Base-by-base conservation (phyloP, 2,329 filamentous ascomycete genomes). In the Clonostachys solani region DNA sequence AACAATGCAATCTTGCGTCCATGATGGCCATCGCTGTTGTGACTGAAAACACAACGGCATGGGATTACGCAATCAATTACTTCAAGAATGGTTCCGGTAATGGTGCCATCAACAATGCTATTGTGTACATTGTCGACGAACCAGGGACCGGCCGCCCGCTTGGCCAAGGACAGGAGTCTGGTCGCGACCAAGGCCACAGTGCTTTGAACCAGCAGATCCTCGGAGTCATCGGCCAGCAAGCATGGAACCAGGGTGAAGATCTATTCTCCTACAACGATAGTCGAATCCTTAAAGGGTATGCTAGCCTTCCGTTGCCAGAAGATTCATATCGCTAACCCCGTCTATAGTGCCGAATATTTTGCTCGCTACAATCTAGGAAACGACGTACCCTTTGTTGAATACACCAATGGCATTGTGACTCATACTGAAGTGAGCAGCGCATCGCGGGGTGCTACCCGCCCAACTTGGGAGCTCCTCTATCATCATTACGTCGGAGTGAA, bases 101-200 rank as follows among this genome's bases (percentile, higher is more conserved):
- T 19, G 68, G 71, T 1, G 54, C 52, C n/a, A 63, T 70, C 43
- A 52, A 61, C 33, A 63, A 62, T 2, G 51, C 59, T 13, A 57
- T 66, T 42, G 62, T 56, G 54, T 59, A 57, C 36, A 55, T 58
- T 7, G 63, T 60, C 41, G 53, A 52, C 4, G 60, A 62, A 36
- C 53, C 57, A 4, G 60, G 57, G 2, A 53, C 61, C 1, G 51
- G 54, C 2, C 62, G 64, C 49, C 45, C 48, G 1, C 50, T 74
- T 4, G 35, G 50, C 38, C 10, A 37, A 23, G 19, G 50, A 43
- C 33, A 37, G 46, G 12, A 46, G 37, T n/a, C 50, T 48, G 17
- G 34, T 44, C 57, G 70, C 0, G 72, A 75, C 48, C 72, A 74
- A 49, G 72, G 69, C 7, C 72, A 75, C 49, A 52, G 68, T 2